Conservation (phyloP, 441 rosid species). For the Francoa sonchifolia region DNA sequence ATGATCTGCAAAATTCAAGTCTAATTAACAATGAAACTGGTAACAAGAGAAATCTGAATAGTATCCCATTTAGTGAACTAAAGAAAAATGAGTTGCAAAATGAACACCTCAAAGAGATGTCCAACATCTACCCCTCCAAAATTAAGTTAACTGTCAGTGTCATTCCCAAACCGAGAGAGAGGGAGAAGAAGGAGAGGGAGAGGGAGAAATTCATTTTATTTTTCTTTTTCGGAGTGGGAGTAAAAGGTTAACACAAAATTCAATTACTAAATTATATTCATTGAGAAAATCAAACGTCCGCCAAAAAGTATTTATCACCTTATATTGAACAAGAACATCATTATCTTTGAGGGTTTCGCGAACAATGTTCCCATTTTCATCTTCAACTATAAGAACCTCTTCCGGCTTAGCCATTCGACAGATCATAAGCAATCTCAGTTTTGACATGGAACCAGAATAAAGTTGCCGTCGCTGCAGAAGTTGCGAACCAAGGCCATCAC, state of each 20-base stretch:
- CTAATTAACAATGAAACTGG: conserved; percentile 10
- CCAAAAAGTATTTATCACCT: conserved; percentile 33
- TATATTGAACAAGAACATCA: conserved; percentile 97
- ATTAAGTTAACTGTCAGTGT: too few relatives aligned
- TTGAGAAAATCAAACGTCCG: neutral
- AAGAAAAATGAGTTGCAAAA: neutral
- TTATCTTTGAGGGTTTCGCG: conserved; percentile 99
- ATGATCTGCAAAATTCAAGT: conserved; percentile 53
- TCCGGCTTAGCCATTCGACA: conserved; percentile 99
- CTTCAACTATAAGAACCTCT: conserved; percentile 97
- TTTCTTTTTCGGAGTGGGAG: too few relatives aligned
- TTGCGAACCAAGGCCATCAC: conserved; percentile 79
- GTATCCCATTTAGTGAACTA: neutral
- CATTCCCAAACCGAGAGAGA: too few relatives aligned
- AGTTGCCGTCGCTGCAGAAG: conserved; percentile 85
- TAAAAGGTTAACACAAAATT: too few relatives aligned
- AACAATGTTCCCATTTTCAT: conserved; percentile 98
- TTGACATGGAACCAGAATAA: conserved; percentile 81
- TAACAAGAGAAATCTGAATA: neutral
- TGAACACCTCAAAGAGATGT: conserved; percentile 1
- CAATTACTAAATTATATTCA: neutral
- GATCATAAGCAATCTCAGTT: conserved; percentile 91
- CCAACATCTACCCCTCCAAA: too few relatives aligned
- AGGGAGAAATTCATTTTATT: too few relatives aligned
- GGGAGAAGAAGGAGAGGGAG: too few relatives aligned